Evolutionary conservation across 1,139 yeast genomes (phyloP).

Genomic region (Nakaseomyces sp.): DNA sequence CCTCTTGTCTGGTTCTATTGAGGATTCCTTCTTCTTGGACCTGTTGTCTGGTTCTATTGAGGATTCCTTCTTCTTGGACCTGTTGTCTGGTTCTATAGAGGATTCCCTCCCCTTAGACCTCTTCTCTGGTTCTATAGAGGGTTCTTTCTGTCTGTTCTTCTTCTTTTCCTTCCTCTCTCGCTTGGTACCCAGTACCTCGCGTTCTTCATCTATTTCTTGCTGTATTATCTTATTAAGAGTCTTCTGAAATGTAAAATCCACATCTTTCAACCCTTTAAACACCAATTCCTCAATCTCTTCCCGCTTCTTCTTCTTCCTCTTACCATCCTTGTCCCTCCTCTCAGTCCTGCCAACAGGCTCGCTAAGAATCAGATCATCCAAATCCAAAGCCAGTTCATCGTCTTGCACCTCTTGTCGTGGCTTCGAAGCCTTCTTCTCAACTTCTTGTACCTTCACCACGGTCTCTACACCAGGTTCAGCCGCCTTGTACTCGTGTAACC

Average conservation of each 20-base stretch:
- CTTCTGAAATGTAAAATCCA: neutral
- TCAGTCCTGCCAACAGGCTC: neutral
- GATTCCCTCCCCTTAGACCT: neutral
- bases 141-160: neutral
- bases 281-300: neutral
- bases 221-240: neutral
- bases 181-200: neutral
- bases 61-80: too few relatives aligned
- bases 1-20: neutral
- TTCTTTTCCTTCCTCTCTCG: neutral
- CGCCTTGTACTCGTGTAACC: neutral
- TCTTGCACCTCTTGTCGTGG: too few relatives aligned
- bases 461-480: neutral
- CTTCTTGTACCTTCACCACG: neutral
- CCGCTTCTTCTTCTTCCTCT: neutral
- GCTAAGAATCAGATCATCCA: neutral
- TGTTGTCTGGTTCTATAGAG: too few relatives aligned
- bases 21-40: too few relatives aligned
- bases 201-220: neutral
- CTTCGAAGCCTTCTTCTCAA: too few relatives aligned
- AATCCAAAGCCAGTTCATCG: slow-evolving; percentile 1
- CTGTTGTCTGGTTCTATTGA: too few relatives aligned
- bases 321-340: neutral
- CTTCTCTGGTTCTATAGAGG: neutral
- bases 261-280: neutral